Conservation (phyloP, 2,329 filamentous ascomycete genomes). For the Tricladium varicosporioides region DNA sequence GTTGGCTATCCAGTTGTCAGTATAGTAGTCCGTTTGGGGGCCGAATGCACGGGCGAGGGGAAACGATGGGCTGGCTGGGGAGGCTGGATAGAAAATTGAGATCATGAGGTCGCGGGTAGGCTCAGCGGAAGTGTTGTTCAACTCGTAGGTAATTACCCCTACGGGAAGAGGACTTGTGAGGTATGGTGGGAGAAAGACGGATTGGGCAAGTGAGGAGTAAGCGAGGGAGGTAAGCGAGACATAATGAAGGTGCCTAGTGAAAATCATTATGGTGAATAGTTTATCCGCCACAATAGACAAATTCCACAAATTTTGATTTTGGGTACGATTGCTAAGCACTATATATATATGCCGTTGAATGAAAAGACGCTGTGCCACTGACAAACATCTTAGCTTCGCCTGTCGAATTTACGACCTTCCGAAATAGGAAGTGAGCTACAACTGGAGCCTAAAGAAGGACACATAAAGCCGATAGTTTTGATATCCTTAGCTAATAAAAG, state of each 20-base stretch:
- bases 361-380: too few relatives aligned
- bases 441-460: too few relatives aligned
- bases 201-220: background rate
- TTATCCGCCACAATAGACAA: too few relatives aligned
- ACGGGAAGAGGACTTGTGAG: background rate
- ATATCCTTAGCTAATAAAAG: too few relatives aligned
- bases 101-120: slow-evolving; percentile 18
- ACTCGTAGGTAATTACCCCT: slow-evolving; percentile 2
- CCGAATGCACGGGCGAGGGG: slow-evolving; percentile 7
- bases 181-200: background rate
- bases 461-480: too few relatives aligned
- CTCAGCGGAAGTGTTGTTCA: slow-evolving; percentile 8
- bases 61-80: background rate
- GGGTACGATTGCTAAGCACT: too few relatives aligned
- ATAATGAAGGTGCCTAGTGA: background rate
- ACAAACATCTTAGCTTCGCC: too few relatives aligned
- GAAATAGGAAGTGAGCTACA: too few relatives aligned
- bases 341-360: too few relatives aligned
- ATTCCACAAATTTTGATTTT: too few relatives aligned
- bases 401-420: too few relatives aligned
- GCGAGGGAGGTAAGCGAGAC: background rate
- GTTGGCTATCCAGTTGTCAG: background rate
- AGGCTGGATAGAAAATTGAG: slow-evolving; percentile 20
- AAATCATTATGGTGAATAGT: background rate
- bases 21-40: slow-evolving; percentile 2